Percentiles rank a stretch among this genome's conserved stretches.
Conservation (phyloP, 1,139 yeast genomes). For the Pichia sp. region DNA sequence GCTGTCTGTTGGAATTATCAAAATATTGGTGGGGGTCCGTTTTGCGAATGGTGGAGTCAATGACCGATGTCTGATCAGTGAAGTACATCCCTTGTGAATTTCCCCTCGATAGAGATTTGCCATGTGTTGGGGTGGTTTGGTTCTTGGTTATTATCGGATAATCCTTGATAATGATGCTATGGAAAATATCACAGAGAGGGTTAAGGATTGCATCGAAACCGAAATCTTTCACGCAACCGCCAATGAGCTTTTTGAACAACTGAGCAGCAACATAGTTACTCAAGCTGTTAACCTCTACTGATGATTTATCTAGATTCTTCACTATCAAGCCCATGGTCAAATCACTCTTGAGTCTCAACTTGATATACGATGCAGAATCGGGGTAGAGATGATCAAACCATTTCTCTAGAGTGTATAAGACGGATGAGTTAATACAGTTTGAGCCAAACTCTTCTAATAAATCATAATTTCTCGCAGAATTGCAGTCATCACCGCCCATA, state of each 20-base stretch:
- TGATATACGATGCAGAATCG: constrained; percentile 49
- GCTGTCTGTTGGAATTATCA: no score
- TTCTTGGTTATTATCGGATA: constrained; percentile 45
- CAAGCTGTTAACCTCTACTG: constrained; percentile 32
- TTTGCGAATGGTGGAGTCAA: constrained; percentile 14
- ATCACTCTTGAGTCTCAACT: constrained; percentile 42
- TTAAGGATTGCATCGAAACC: constrained; percentile 63
- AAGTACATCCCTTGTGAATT: background rate
- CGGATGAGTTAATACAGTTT: constrained; percentile 44
- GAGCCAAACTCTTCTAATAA: constrained; percentile 54
- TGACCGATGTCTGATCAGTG: constrained; percentile 9
- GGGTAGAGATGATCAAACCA: constrained; percentile 39
- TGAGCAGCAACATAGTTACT: constrained; percentile 43
- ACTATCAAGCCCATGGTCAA: constrained; percentile 41
- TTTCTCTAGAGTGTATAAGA: constrained; percentile 55
- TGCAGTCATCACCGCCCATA: background rate
- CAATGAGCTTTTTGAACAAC: constrained; percentile 52
- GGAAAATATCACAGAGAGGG: constrained; percentile 62
- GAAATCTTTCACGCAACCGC: constrained; percentile 69
- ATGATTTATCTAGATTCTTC: constrained; percentile 41
- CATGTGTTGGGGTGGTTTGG: background rate
- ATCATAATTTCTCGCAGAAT: constrained; percentile 24
- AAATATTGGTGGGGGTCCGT: no score
- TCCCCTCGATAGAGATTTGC: background rate
- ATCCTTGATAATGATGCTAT: constrained; percentile 52